Conservation (phyloP, 192 early-diverging fungal species). For the Rhizoclosmatium globosum region DNA sequence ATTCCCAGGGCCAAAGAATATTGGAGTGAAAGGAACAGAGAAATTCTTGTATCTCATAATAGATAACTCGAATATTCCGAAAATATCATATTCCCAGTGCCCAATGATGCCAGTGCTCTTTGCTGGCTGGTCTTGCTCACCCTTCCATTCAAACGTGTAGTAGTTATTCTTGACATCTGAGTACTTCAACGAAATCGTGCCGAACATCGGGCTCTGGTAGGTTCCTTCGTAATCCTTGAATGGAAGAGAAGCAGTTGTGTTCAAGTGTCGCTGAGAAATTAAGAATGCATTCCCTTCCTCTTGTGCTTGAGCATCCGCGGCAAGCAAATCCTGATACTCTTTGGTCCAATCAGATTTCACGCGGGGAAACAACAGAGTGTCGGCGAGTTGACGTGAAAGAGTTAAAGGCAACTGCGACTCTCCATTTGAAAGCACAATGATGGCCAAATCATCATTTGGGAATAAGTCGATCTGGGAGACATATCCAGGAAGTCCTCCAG, state of each 20-base stretch:
- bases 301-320: background rate
- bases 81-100: constrained; percentile 27
- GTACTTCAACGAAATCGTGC: background rate
- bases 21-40: background rate
- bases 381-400: background rate
- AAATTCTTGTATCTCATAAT: background rate
- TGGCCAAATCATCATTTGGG: constrained; percentile 24
- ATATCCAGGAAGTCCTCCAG: constrained; percentile 13
- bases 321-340: background rate
- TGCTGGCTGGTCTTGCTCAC: background rate
- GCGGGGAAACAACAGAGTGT: background rate
- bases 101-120: background rate
- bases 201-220: background rate
- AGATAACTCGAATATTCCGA: constrained; percentile 11
- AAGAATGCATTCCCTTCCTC: background rate
- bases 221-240: background rate
- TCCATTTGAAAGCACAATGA: constrained; percentile 31
- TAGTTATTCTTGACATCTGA: background rate
- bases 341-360: background rate
- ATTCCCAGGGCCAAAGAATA: no score
- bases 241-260: background rate
- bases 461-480: constrained; percentile 4
- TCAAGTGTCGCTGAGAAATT: background rate
- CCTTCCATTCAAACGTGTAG: background rate
- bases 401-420: background rate